A percentile compares a stretch with the other conserved stretches of the same genome.
phyloP scores from a whole-genome alignment of 2,329 filamentous ascomycete genomes.

The Beauveria varroae region DNA sequence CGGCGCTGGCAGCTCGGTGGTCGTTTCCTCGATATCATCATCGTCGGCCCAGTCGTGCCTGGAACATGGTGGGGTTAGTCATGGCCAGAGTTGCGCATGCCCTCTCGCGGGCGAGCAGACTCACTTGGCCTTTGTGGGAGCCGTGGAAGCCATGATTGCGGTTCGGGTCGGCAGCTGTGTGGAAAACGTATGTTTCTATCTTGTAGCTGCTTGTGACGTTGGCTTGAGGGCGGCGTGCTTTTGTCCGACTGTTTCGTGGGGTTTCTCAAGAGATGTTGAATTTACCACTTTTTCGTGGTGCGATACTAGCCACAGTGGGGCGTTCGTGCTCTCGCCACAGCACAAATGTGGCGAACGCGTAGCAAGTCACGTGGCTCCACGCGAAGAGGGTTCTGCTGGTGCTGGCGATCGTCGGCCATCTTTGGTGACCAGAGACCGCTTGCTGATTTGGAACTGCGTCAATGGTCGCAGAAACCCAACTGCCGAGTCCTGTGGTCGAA shows the following conservation, averaged over 20 bases:
- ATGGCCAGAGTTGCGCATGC: neutral
- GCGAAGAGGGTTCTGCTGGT: neutral
- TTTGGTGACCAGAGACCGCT: too few relatives aligned
- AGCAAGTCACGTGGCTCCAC: conserved; percentile 15
- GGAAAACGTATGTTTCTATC: neutral
- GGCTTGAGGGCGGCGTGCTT: conserved; percentile 17
- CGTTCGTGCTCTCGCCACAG: conserved; percentile 10
- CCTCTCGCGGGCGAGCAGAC: conserved; percentile 16
- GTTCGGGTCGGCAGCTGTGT: conserved; percentile 12
- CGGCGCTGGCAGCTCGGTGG: conserved; percentile 66
- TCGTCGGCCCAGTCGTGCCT: conserved; percentile 90
- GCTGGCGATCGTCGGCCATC: neutral
- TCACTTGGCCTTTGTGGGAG: conserved; percentile 34
- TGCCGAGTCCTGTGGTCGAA: too few relatives aligned
- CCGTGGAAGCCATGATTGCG: conserved; percentile 31
- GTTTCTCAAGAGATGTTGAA: conserved; percentile 29
- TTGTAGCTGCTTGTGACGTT: conserved; percentile 13
- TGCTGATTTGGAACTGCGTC: too few relatives aligned
- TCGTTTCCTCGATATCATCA: conserved; percentile 74
- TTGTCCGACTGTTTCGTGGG: conserved; percentile 24
- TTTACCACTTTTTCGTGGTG: conserved; percentile 36
- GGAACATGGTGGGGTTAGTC: conserved; percentile 30
- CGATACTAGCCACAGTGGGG: conserved; percentile 29
- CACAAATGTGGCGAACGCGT: conserved; percentile 6
- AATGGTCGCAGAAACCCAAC: too few relatives aligned